Evolutionary conservation across 1,139 yeast species (phyloP).

Genomic region (Hanseniaspora uvarum): DNA sequence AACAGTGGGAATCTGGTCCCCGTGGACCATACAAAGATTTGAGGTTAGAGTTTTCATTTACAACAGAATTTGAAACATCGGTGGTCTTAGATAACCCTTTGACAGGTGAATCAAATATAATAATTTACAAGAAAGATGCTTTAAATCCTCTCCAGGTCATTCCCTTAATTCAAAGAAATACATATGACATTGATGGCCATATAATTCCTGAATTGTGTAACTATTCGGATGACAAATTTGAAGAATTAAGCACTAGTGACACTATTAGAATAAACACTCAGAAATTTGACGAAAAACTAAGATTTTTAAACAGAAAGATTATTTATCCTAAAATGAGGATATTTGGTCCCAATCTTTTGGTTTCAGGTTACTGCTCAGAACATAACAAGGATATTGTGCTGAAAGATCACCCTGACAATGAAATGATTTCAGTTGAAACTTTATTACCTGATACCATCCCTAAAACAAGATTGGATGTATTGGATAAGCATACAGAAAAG

Average conservation of each 20-base stretch:
- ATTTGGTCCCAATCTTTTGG: slow-evolving; percentile 54
- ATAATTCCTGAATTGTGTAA: slow-evolving; percentile 8
- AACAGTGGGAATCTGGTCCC: slow-evolving; percentile 36
- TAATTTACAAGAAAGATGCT: slow-evolving; percentile 14
- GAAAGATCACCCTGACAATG: not conserved
- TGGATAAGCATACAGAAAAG: not conserved
- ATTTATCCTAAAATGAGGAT: slow-evolving; percentile 49
- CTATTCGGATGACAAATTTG: not conserved
- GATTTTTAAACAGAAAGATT: slow-evolving; percentile 30
- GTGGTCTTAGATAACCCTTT: slow-evolving; percentile 12
- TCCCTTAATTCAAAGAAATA: slow-evolving; percentile 9
- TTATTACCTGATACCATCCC: not conserved
- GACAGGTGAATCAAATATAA: slow-evolving; percentile 14
- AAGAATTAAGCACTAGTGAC: not conserved
- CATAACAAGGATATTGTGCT: not conserved
- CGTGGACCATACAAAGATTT: slow-evolving; percentile 16
- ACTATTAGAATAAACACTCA: not conserved
- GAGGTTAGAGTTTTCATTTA: not conserved
- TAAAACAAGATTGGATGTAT: not conserved
- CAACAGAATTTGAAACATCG: slow-evolving; percentile 13
- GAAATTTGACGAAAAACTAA: slow-evolving; percentile 14
- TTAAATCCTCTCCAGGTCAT: slow-evolving; percentile 13
- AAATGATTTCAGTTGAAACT: not conserved
- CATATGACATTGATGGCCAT: slow-evolving; percentile 3
- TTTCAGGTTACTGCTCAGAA: slow-evolving; percentile 43